Evolutionary conservation across 257 asterid species (phyloP), one percentile per base, ranked within the genome.

Genomic region (Nyctanthes arbortristis): DNA sequence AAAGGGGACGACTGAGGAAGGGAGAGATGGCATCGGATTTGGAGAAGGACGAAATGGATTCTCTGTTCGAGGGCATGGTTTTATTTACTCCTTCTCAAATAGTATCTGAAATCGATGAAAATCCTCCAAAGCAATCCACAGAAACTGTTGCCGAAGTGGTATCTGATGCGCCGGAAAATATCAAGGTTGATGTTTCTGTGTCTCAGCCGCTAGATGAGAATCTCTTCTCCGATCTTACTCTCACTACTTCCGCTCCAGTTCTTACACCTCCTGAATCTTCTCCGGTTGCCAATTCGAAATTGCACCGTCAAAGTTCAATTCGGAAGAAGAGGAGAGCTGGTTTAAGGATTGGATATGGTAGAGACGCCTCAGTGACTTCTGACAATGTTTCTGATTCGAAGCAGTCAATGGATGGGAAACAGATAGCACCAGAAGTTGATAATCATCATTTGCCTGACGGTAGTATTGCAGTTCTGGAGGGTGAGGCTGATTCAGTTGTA

Each of bases 21-120:
- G 47, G 12, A 39, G 58, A 49, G 14, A 52, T 52, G 59, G 30
- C 59, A 24, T 52, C 59, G 31, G 59, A 52, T 20, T 52, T 52
- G 14, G 73, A 66, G 69, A 65, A 69, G 18, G 85, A 77, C 16
- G 84, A 79, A 2, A 73, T 79, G 80, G 84, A 7, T 20, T 82
- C 87, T 58, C 87, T 82, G 55, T 82, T 82, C 43, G 87, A 79
- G 36, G 87, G 87, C 5, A 82, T 82, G 87, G 77, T 79, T 34
- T 80, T 82, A 32, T 79, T 82, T 40, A 79, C 61, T 62, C 75
- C 75, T 28, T 14, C 71, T 32, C 35, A 49, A 7, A 32, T 56
- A 4, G 25, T 56, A 36, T 33, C 68, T 25, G 49, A 27, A 16
- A 25, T 56, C 22, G 74, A 36, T 28, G 28, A 55, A 54, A 40